A percentile compares a stretch with the other conserved stretches of the same genome.
Evolutionary conservation across 1,284 basidiomycete species (phyloP).

Genomic region (Veloboletus limbatus): DNA sequence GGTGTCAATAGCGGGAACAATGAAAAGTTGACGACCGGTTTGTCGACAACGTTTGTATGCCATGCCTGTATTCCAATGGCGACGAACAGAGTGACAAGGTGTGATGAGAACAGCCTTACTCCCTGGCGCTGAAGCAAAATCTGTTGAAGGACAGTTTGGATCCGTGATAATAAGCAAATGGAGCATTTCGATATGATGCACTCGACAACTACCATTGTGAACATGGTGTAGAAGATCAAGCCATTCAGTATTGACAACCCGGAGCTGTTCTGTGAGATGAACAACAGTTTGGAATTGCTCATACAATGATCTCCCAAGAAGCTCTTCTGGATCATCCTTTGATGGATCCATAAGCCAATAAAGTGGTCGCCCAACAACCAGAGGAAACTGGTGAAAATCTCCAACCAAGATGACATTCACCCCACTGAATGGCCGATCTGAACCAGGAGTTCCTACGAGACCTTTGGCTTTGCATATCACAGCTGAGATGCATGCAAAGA

Average conservation of each 20-base stretch:
- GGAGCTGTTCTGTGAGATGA: background rate
- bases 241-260: too few relatives aligned
- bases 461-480: background rate
- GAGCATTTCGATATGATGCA: constrained; percentile 23
- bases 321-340: constrained; percentile 5
- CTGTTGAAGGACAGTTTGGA: constrained; percentile 1
- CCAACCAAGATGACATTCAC: constrained; percentile 36
- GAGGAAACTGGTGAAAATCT: constrained; percentile 42
- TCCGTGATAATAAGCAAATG: constrained; percentile 23
- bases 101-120: constrained; percentile 33
- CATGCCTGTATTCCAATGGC: constrained; percentile 33
- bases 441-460: background rate
- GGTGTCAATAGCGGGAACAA: too few relatives aligned
- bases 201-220: background rate
- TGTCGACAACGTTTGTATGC: constrained; percentile 7
- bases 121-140: constrained; percentile 28
- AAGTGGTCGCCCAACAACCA: too few relatives aligned
- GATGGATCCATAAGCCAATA: background rate
- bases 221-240: constrained; percentile 4
- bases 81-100: constrained; percentile 34
- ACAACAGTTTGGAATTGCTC: constrained; percentile 36
- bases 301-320: constrained; percentile 29
- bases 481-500: background rate
- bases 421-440: constrained; percentile 18
- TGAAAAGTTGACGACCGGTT: too few relatives aligned